phyloP scores from a whole-genome alignment of 1,284 basidiomycete species.

The Trametes pubescens region DNA sequence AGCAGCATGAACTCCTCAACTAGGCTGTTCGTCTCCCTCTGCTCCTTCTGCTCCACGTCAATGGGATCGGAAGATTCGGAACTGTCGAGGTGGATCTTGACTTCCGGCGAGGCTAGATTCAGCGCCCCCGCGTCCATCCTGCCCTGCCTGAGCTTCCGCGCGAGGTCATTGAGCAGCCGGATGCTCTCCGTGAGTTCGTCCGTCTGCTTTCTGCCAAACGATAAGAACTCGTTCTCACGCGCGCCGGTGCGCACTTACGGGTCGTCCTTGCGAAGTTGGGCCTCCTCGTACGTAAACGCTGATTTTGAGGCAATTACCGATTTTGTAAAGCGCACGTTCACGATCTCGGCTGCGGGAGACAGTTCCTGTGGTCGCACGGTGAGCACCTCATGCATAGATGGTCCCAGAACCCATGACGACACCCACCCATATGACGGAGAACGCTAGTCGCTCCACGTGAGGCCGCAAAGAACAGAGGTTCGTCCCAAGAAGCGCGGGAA shows the following conservation, averaged over 20 bases:
- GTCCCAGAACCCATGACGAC: constrained; percentile 39
- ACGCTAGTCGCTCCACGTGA: constrained; percentile 93
- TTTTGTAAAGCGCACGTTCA: constrained; percentile 92
- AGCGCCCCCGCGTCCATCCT: constrained; percentile 96
- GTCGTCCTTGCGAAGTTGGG: constrained; percentile 95
- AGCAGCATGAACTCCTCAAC: constrained; percentile 99
- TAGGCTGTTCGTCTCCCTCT: constrained; percentile 93
- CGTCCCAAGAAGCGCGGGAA: constrained; percentile 93
- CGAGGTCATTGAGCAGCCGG: constrained; percentile 89
- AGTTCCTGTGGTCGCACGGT: constrained; percentile 68
- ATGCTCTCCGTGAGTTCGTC: constrained; percentile 92
- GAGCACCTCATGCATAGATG: constrained; percentile 12
- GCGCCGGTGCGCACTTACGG: constrained; percentile 57
- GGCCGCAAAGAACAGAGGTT: constrained; percentile 96
- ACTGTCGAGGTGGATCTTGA: constrained; percentile 95
- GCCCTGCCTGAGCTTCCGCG: constrained; percentile 85
- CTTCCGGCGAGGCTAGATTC: constrained; percentile 97
- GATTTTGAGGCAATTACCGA: constrained; percentile 97
- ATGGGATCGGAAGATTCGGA: constrained; percentile 95
- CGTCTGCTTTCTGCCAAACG: constrained; percentile 62
- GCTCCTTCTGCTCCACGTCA: constrained; percentile 96
- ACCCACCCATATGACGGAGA: constrained; percentile 93
- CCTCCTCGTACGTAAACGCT: constrained; percentile 98
- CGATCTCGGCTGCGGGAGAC: constrained; percentile 86
- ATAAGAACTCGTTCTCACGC: constrained; percentile 5